phyloP scores from a whole-genome alignment of 345 rosid genomes.

The Streptanthus diversifolius region DNA sequence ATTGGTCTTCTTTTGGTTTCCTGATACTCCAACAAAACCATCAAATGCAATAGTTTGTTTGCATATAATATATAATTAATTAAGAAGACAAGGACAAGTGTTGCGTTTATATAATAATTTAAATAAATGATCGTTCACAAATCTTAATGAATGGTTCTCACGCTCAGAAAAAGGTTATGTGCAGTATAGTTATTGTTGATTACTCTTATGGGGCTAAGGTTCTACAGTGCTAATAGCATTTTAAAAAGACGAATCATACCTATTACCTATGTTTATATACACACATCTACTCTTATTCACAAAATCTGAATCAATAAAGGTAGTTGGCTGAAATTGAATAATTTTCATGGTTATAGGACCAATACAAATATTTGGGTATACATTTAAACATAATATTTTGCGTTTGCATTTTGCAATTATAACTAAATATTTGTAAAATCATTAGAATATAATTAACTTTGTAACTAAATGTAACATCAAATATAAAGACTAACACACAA shows the following conservation, averaged over 20 bases:
- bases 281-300: background rate
- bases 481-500: background rate
- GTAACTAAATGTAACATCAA: background rate
- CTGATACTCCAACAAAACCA: constrained; percentile 33
- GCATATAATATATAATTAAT: too few relatives aligned
- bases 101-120: background rate
- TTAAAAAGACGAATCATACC: background rate
- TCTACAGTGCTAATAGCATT: constrained; percentile 1
- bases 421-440: background rate
- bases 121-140: constrained; percentile 5
- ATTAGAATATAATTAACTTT: background rate
- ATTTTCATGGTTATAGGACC: background rate
- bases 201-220: constrained; percentile 21
- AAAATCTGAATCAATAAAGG: background rate
- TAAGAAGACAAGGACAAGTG: constrained; percentile 32
- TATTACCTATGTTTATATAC: background rate
- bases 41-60: constrained; percentile 20
- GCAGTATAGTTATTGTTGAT: constrained; percentile 17
- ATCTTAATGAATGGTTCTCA: constrained; percentile 29
- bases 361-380: background rate
- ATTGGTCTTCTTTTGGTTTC: constrained; percentile 27
- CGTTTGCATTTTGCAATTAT: background rate
- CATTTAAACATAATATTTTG: background rate
- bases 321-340: background rate
- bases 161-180: constrained; percentile 13